Evolutionary conservation across 306 rosid species (phyloP).

Genomic region (Inga laurina): DNA sequence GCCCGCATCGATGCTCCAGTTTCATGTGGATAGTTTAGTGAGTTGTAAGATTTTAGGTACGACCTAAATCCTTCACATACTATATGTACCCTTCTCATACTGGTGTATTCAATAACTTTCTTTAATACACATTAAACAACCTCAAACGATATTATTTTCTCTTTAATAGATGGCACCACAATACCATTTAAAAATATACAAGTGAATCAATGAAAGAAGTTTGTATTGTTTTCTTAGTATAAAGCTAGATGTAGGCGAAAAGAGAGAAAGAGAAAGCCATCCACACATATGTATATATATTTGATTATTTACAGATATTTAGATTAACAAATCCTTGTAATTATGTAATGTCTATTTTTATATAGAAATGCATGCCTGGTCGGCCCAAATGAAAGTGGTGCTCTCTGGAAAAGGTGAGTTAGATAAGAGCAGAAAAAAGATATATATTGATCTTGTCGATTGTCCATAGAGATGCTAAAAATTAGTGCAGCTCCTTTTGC

Average conservation of each 20-base stretch:
- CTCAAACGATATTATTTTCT: too few relatives aligned
- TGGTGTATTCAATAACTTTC: too few relatives aligned
- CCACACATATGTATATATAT: not conserved
- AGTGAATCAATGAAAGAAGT: not conserved
- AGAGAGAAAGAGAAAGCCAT: not conserved
- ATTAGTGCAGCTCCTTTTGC: not conserved
- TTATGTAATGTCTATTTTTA: not conserved
- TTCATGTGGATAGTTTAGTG: too few relatives aligned
- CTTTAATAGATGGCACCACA: too few relatives aligned
- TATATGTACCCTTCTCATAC: too few relatives aligned
- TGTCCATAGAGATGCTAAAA: slow-evolving; percentile 26
- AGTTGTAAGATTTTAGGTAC: too few relatives aligned
- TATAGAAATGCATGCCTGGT: not conserved
- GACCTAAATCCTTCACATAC: too few relatives aligned
- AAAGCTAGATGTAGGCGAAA: not conserved
- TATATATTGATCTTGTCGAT: slow-evolving; percentile 26
- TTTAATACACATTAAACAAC: too few relatives aligned
- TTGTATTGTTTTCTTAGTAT: not conserved
- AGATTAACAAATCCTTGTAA: not conserved
- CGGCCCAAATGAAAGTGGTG: slow-evolving; percentile 30
- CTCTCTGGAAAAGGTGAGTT: slow-evolving; percentile 23
- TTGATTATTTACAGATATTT: too few relatives aligned
- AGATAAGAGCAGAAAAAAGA: not conserved
- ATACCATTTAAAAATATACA: not conserved
- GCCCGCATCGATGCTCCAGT: too few relatives aligned